Evolutionary conservation across 352 stramenopile species (phyloP), one percentile per base, ranked within the genome.

Genomic region (Phytopythium aichiense): DNA sequence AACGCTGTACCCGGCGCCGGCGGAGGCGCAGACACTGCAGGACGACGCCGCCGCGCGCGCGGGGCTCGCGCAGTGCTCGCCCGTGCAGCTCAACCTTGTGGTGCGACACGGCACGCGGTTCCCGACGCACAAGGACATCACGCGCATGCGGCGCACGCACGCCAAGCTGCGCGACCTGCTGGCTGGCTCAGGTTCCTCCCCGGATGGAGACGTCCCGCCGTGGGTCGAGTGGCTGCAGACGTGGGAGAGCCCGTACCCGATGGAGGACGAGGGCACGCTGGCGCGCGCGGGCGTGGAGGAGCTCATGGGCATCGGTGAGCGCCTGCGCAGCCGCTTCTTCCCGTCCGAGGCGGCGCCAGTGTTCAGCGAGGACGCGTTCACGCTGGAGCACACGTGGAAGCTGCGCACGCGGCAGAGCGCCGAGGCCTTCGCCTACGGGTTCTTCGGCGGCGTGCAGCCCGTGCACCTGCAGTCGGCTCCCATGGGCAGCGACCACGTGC

Each of bases 351-450:
- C 73, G 4, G 48, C 63, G 2, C 31, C 64, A 28, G 51, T 66
- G 31, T 91, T 76, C 38, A 45, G 76, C 38, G 58, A 63, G 20
- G 59, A 50, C 18, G 69, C 71, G 45, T 91, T 81, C 52, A 66
- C 74, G 28, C 88, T 94, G 37, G 75, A 92, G 53, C 81, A 90
- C 72, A 94, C 86, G 59, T 94, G 79, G 77, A 94, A 94, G 66
- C 61, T 75, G 28, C 86, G 86, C 50, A 92, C 86, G n/a, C 68
- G 68, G 52, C 84, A 94, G 58, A 94, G 86, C 61, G 86, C 86
- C 7, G 64, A 81, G 45, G 82, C 81, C 8, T 94, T 94, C 59
- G 77, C 81, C 1, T 89, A 73, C 53, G 86, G 83, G 0, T 92
- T 92, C 58, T 92, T 92, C 59, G 54, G 69, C n/a, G 71, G 72